phyloP scores from a whole-genome alignment of 2,329 filamentous ascomycete species.

The Escovopsis weberi region DNA sequence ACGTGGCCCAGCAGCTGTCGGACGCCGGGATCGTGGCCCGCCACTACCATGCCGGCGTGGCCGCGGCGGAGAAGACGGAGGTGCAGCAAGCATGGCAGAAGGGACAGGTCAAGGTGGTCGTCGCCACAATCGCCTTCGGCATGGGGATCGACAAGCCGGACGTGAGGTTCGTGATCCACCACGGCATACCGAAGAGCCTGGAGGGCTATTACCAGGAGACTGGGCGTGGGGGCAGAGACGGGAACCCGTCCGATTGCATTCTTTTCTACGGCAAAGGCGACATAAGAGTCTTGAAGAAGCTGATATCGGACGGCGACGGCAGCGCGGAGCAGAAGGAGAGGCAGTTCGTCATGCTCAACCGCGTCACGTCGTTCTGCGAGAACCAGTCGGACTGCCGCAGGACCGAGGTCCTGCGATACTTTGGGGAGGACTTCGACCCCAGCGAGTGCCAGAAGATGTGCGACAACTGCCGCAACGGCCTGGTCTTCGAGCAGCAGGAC shows the following conservation, averaged over 20 bases:
- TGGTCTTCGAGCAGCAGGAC: constrained; percentile 58
- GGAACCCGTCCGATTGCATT: constrained; percentile 74
- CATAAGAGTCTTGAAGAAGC: constrained; percentile 54
- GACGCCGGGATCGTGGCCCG: constrained; percentile 54
- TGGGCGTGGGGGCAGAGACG: constrained; percentile 84
- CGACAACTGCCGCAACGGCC: constrained; percentile 74
- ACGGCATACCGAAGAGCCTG: constrained; percentile 82
- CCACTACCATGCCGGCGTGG: constrained; percentile 77
- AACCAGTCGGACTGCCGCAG: constrained; percentile 79
- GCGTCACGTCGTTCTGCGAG: constrained; percentile 77
- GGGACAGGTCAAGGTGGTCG: constrained; percentile 71
- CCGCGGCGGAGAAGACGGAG: constrained; percentile 48
- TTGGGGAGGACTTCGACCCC: constrained; percentile 67
- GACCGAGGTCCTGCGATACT: constrained; percentile 82
- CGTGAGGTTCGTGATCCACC: constrained; percentile 91
- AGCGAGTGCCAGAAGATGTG: constrained; percentile 61
- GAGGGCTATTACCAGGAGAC: constrained; percentile 99
- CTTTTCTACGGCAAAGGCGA: constrained; percentile 79
- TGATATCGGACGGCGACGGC: constrained; percentile 74
- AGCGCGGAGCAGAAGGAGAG: constrained; percentile 66
- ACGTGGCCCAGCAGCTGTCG: constrained; percentile 56
- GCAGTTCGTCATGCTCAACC: constrained; percentile 71
- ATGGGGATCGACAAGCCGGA: constrained; percentile 99
- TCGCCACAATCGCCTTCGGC: constrained; percentile 95
- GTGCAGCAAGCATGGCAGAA: constrained; percentile 75